These are phyloP conservation scores for Trichosporon sp. DNA, from an alignment of 1,284 basidiomycete species.

Conservation along the genomic window DNA sequence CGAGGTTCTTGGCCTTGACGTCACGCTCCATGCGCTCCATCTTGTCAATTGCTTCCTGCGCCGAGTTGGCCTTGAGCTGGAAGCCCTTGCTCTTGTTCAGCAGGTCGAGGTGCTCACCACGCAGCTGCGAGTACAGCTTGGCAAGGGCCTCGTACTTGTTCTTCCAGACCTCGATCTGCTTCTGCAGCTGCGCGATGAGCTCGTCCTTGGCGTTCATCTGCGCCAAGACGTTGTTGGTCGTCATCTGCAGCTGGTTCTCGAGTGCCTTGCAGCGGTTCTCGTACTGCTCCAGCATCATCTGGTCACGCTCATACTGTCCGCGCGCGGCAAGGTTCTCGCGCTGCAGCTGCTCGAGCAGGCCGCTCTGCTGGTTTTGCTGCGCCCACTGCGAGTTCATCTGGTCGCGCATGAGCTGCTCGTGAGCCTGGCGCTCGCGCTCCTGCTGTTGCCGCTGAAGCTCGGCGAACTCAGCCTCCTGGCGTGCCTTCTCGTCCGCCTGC, in stretches of 20 bases:
- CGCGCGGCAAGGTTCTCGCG: conserved; percentile 89
- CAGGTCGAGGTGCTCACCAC: conserved; percentile 96
- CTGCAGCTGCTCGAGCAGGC: conserved; percentile 70
- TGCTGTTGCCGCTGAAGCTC: conserved; percentile 63
- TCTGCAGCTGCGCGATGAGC: conserved; percentile 90
- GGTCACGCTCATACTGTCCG: conserved; percentile 97
- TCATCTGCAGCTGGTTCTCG: conserved; percentile 83
- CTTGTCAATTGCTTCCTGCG: conserved; percentile 97
- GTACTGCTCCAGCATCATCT: conserved; percentile 97
- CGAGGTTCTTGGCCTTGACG: conserved; percentile 96
- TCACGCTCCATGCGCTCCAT: conserved; percentile 99
- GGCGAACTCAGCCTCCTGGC: conserved; percentile 87
- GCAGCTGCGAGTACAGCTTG: conserved; percentile 96
- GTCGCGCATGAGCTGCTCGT: conserved; percentile 85
- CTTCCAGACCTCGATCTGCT: conserved; percentile 95
- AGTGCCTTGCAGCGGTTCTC: conserved; percentile 95
- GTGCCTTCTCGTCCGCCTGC: conserved; percentile 74
- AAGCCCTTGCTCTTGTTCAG: conserved; percentile 95
- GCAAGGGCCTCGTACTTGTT: conserved; percentile 99
- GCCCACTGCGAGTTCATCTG: conserved; percentile 66
- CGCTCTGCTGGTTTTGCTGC: conserved; percentile 58
- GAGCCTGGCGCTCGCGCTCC: conserved; percentile 83
- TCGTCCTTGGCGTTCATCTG: conserved; percentile 94
- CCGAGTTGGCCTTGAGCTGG: conserved; percentile 97
- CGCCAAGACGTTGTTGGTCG: conserved; percentile 77